Base-by-base conservation (phyloP, 2,329 filamentous ascomycete species). In the Aureobasidium sp. region DNA sequence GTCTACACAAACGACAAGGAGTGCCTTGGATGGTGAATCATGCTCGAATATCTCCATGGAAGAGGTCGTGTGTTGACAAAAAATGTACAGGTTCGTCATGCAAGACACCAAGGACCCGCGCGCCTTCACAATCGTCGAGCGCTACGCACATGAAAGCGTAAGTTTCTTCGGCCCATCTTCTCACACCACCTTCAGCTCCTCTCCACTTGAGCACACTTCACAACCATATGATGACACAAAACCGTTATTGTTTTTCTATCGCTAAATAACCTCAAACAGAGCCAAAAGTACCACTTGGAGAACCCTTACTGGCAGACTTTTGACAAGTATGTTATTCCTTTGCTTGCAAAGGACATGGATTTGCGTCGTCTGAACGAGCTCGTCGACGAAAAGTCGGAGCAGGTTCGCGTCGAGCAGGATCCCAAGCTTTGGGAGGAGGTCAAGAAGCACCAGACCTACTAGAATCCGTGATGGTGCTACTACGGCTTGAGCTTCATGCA, bases 291-390 rank as follows among this genome's bases (percentile, higher is more conserved):
- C 60, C 71, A 75, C 56, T 66, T 74, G 6, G 68, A 71, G 63
- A 86, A 86, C 68, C 83, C 83, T 0, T 86, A 86, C 74, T 86
- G 83, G 83, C 78, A 86, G 72, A 86, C 84, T 1, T 88, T 88
- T 61, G 84, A 88, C 65, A 82, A 83, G 5, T 88, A 87, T 61
- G 84, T 88, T 25, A 73, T 81, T 42, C 85, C 85, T 2, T 64
- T 88, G 55, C 69, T 89, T 47, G 84, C 82, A 60, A 77, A 76
- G 64, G 75, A 78, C 7, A 88, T 88, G 83, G 85, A 88, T 65
- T 66, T 88, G 57, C 72, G 83, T 51, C 72, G 85, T 40, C 77
- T 80, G 58, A 80, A 86, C 66, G 85, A 89, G 69, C 67, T 85
- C 62, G 53, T 54, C 27, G 53, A 55, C 29, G 80, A 84, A 58